Conservation (phyloP, 768 basidiomycete genomes). For the Galerina sulciceps region DNA sequence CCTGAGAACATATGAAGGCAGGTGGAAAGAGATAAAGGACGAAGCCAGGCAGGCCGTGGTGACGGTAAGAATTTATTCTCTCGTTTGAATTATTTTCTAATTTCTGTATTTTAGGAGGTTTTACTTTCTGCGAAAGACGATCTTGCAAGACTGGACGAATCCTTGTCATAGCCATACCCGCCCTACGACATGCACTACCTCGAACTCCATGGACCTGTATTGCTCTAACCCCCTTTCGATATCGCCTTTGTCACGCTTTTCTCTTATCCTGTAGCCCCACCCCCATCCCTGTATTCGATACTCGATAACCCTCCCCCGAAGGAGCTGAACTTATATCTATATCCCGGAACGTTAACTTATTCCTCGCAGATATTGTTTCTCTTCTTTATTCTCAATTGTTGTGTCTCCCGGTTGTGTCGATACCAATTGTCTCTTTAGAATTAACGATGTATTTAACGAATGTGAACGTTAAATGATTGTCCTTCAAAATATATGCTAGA, state of each 20-base stretch:
- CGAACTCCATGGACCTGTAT: background rate
- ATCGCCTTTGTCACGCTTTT: background rate
- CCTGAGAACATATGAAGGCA: conserved; percentile 58
- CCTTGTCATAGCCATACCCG: conserved; percentile 18
- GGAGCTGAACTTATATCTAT: too few species aligned
- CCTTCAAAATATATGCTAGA: too few species aligned
- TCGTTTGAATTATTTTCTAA: background rate
- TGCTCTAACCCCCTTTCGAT: background rate
- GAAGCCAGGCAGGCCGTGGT: conserved; percentile 66
- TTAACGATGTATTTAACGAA: too few species aligned
- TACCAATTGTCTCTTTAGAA: too few species aligned
- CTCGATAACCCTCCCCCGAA: too few species aligned
- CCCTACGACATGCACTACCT: background rate
- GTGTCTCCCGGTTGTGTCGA: too few species aligned
- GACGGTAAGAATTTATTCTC: conserved; percentile 42
- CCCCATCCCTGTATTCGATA: background rate
- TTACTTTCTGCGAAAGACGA: conserved; percentile 59
- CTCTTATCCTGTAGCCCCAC: background rate
- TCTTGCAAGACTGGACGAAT: conserved; percentile 45
- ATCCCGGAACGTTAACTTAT: too few species aligned
- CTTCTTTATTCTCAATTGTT: too few species aligned
- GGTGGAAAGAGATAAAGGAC: conserved; percentile 76
- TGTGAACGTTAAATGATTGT: too few species aligned
- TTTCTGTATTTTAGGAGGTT: conserved; percentile 42
- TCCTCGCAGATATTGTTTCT: too few species aligned